Base-by-base conservation (phyloP, 148 eudicot species). In the Fagopyrum esculentum region DNA sequence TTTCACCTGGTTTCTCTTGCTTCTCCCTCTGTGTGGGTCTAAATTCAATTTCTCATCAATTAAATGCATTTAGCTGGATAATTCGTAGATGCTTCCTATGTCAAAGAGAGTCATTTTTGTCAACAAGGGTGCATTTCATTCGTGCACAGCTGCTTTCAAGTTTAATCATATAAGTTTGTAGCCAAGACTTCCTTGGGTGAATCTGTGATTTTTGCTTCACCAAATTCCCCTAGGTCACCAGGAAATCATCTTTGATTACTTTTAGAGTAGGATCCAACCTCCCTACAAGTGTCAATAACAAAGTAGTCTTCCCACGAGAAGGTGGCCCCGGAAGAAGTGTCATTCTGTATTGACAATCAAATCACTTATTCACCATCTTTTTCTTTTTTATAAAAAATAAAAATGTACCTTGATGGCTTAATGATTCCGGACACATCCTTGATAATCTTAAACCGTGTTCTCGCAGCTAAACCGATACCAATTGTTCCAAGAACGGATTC, bases 281-380 rank as follows among this genome's bases (percentile, higher is more conserved):
- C 68, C 97, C 96, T 51, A 97, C 98, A n/a, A 95, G 83, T 59
- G 98, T 96, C 78, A 95, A 76, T 83, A 95, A 81, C 45, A 95
- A 96, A 69, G 96, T 86, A 51, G 98, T 95, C 81, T 95, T 94
- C 52, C 98, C 98, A 0, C 97, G 92, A 2, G 98, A 95, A 1
- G 98, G 97, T 71, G 98, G 98, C 1, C 97, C 98, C 45, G 90
- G 74, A 47, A 92, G 83, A 69, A 95, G 89, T n/a, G 97, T 79
- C 97, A 95, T 95, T 85, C 97, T 94, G 3, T 2, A 35, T 35
- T 35, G 47, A 66, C 40, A 13, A 64, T 64, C 17, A 64, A 64
- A 5, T 44, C 2, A 22, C 7, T 12, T 3, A 60, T 4, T 60
- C 9, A 60, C 26, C 66, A 60, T 60, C 29, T 60, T 35, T 35